Conservation (phyloP, 2,329 filamentous ascomycete species). For the Domatiomyces globalis region DNA sequence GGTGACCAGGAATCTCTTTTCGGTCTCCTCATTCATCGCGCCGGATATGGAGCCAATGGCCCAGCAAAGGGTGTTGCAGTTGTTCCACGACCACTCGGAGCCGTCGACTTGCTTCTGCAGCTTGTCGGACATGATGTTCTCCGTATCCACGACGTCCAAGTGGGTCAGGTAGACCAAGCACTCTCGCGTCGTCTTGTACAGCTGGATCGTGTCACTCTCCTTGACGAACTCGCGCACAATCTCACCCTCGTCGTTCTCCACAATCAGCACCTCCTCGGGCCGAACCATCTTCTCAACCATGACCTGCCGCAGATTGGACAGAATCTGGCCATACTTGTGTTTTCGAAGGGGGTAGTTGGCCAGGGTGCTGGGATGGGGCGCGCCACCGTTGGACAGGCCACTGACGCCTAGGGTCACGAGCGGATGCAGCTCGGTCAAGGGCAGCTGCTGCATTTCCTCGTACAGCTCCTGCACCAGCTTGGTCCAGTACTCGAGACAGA, state of each 20-base stretch:
- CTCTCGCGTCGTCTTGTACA: slow-evolving; percentile 97
- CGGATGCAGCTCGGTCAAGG: slow-evolving; percentile 83
- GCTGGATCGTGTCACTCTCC: slow-evolving; percentile 95
- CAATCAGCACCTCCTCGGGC: slow-evolving; percentile 92
- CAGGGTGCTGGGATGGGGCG: slow-evolving; percentile 69
- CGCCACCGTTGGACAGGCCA: slow-evolving; percentile 62
- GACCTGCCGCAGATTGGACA: slow-evolving; percentile 85
- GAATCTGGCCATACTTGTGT: slow-evolving; percentile 90
- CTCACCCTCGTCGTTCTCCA: slow-evolving; percentile 98
- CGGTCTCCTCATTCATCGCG: slow-evolving; percentile 98
- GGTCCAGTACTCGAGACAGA: slow-evolving; percentile 97
- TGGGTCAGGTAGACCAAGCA: slow-evolving; percentile 95
- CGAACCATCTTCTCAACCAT: slow-evolving; percentile 99
- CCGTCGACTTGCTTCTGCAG: slow-evolving; percentile 89
- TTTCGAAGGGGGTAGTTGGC: slow-evolving; percentile 88
- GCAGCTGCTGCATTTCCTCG: slow-evolving; percentile 95
- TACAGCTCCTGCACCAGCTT: slow-evolving; percentile 96
- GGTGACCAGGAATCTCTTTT: slow-evolving; percentile 95
- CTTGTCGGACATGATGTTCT: slow-evolving; percentile 99
- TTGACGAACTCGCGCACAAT: slow-evolving; percentile 99
- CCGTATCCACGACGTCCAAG: slow-evolving; percentile 90
- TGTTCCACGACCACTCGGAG: slow-evolving; percentile 96
- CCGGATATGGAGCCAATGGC: slow-evolving; percentile 96
- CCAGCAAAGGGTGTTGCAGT: slow-evolving; percentile 99
- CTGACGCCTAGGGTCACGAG: slow-evolving; percentile 63